Base-by-base conservation (phyloP, 2,329 filamentous ascomycete species). In the Ceratocystis ficicola region DNA sequence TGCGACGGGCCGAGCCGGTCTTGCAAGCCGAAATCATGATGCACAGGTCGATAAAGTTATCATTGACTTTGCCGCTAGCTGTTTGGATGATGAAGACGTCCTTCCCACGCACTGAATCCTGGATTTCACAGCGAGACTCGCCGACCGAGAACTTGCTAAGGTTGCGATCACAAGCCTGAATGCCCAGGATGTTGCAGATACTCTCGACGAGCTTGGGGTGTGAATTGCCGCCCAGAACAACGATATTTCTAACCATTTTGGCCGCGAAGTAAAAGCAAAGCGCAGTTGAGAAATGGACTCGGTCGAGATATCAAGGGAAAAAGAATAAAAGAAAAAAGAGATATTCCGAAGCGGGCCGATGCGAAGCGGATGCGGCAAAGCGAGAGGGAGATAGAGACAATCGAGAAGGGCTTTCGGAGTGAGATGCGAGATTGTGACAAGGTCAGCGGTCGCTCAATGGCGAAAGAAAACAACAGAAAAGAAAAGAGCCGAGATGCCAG, bases 1-100 rank as follows among this genome's bases (percentile, higher is more conserved):
- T 91, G 72, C 90, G 84, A 75, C 89, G 90, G 36, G 94, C 94
- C 50, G 92, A 96, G 71, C 91, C 91, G 12, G 89, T 86, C 78
- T 96, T 95, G 84, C 94, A 97, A 68, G 94, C 94, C n/a, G 90
- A 95, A 72, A 97, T 93, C 78, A 94, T 96, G 78, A 97, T 96
- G 75, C 95, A 89, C 62, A 97, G 86, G 74, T 99, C 94, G 79
- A 99, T 88, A 70, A 99, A 85, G 77, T 95, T 86, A 77, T 99
- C 94, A 75, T 99, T 99, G 77, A 96, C 90, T 72, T 88, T 89
- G 69, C 90, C 91, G 71, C 90, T 90, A 71, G 90, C 91, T 52
- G 90, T 94, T 77, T 97, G 93, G 72, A 99, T 90, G 74, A 97
- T 96, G 79, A 95, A 99, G 75, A 96, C 94, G 84, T 99, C 94